Percentiles rank a stretch among this genome's conserved stretches.
Conservation (phyloP, 495 filamentous ascomycete species). For the Mycothermus thermophilus region DNA sequence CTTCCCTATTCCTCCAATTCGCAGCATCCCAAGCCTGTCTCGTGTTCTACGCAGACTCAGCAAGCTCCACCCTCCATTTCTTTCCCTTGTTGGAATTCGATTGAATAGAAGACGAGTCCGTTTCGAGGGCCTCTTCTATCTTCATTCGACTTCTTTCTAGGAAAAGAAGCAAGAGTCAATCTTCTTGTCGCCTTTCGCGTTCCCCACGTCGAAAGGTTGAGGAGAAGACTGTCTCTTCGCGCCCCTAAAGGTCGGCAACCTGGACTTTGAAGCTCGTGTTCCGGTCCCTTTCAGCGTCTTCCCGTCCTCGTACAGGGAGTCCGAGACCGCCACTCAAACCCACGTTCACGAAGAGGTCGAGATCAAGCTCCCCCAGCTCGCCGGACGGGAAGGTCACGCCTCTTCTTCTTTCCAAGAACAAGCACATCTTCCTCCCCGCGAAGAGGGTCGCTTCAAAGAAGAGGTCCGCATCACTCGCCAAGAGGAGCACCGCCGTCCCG, state of each 20-base stretch:
- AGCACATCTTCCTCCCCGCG: conserved; percentile 47
- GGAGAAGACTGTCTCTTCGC: conserved; percentile 64
- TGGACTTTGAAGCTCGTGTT: conserved; percentile 99
- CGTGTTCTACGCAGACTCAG: too few relatives aligned
- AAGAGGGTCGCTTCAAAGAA: conserved; percentile 59
- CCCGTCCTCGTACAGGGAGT: conserved; percentile 94
- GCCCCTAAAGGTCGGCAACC: conserved; percentile 68
- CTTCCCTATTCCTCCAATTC: conserved; percentile 9
- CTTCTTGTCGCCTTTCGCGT: conserved; percentile 91
- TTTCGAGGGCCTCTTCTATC: too few relatives aligned
- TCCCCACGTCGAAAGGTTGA: conserved; percentile 66
- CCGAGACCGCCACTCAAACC: conserved; percentile 62
- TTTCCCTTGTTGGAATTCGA: conserved; percentile 17
- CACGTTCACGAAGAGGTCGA: conserved; percentile 67
- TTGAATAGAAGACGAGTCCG: conserved; percentile 23
- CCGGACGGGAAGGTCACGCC: conserved; percentile 91
- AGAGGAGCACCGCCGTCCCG: conserved; percentile 55
- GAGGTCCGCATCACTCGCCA: conserved; percentile 62
- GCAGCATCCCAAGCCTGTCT: conserved; percentile 4
- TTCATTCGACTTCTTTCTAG: conserved; percentile 38
- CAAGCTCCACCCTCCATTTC: conserved; percentile 10
- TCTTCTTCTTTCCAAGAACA: conserved; percentile 50
- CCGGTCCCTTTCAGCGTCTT: conserved; percentile 99
- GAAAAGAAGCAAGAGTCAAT: conserved; percentile 57
- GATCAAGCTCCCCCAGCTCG: conserved; percentile 60